These are phyloP conservation scores for Phialophora tarda DNA, from an alignment of 2,329 filamentous ascomycete genomes.

Conservation along the genomic window DNA sequence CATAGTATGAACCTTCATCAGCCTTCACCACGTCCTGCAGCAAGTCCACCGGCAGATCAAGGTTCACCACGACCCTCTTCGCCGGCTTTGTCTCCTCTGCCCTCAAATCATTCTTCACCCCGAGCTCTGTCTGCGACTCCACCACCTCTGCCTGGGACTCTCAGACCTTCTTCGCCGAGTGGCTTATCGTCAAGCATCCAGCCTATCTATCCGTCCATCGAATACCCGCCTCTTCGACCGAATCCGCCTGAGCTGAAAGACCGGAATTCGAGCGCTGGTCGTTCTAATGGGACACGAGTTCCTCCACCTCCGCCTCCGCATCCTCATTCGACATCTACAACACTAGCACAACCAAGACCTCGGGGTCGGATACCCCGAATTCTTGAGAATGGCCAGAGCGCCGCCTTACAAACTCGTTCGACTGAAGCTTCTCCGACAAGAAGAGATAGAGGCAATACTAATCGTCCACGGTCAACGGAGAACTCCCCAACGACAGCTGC, in stretches of 20 bases:
- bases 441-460: background rate
- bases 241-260: constrained; percentile 45
- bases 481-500: constrained; percentile 69
- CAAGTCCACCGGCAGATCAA: constrained; percentile 45
- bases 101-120: constrained; percentile 51
- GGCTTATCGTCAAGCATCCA: constrained; percentile 74
- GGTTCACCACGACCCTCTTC: constrained; percentile 49
- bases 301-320: background rate
- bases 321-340: constrained; percentile 14
- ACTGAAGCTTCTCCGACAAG: constrained; percentile 71
- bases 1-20: constrained; percentile 42
- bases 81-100: constrained; percentile 49
- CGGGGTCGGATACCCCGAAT: constrained; percentile 35
- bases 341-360: constrained; percentile 37
- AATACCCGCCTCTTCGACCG: constrained; percentile 70
- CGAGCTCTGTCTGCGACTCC: constrained; percentile 48
- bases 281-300: constrained; percentile 19
- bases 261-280: constrained; percentile 10
- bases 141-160: constrained; percentile 48
- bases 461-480: constrained; percentile 59
- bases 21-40: constrained; percentile 41
- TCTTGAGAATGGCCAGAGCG: constrained; percentile 42
- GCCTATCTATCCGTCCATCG: constrained; percentile 74
- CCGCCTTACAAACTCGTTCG: constrained; percentile 57
- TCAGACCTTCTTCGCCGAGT: constrained; percentile 69